Percentiles rank a stretch among this genome's conserved stretches.
Evolutionary conservation across 305 asterid genomes (phyloP).

Genomic region (Stenogyne calaminthoides): DNA sequence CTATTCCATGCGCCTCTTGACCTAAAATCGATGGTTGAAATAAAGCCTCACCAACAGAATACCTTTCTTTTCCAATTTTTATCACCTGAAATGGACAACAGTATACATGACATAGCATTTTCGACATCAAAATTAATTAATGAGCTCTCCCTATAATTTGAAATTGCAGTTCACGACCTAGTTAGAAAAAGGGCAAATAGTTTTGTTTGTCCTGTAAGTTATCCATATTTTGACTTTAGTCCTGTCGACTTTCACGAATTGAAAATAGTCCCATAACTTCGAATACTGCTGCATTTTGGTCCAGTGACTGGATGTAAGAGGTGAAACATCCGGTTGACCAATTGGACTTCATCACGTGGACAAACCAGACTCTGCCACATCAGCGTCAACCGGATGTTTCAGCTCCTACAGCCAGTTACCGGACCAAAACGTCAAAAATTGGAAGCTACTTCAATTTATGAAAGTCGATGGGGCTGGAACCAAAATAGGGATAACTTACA

Average conservation of each 20-base stretch:
- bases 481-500: background rate
- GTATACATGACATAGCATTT: background rate
- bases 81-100: constrained; percentile 61
- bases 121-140: constrained; percentile 7
- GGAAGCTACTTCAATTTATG: background rate
- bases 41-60: constrained; percentile 86
- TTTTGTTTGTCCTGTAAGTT: background rate
- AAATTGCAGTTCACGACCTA: constrained; percentile 14
- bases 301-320: background rate
- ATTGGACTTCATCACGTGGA: background rate
- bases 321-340: background rate
- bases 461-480: background rate
- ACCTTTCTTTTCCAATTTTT: constrained; percentile 80
- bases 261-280: background rate
- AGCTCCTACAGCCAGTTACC: background rate
- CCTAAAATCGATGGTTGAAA: constrained; percentile 87
- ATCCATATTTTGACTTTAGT: background rate
- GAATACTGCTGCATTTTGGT: background rate
- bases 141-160: constrained; percentile 15
- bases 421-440: background rate
- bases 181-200: constrained; percentile 2
- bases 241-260: background rate
- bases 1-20: constrained; percentile 83
- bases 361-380: background rate
- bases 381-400: background rate